Base-by-base conservation (phyloP, 129 eudicot genomes). In the Apium graveolens region DNA sequence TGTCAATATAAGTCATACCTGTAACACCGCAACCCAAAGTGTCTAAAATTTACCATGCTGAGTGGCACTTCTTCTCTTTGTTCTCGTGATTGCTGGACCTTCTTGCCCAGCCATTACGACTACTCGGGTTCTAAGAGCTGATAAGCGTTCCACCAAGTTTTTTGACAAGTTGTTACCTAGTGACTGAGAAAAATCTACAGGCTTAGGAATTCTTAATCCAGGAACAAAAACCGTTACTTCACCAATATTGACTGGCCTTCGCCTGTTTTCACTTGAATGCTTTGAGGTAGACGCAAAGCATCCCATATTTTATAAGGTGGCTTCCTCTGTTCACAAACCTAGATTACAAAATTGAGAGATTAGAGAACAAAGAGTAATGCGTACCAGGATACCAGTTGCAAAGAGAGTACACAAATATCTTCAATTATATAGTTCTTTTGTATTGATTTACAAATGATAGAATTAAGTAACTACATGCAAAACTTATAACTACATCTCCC, bases 31-130 rank as follows among this genome's bases (percentile, higher is more conserved):
- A 55, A 35, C 35, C 12, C 37, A 42, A 26, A 14, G 65, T 32
- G 38, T 53, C n/a, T 39, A 49, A 45, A 38, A 84, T 83, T 72
- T 75, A 94, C 98, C 98, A 75, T 94, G 97, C 85, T 94, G 98
- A 74, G 97, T 89, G 70, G 93, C 89, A 76, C 84, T 86, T 87
- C 89, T 90, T 81, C 93, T 78, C 78, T 87, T 91, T 76, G 98
- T 88, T 85, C 97, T 86, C 66, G 98, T 91, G 82, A 94, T 84
- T 12, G 97, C 79, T 65, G 93, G 98, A 45, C 87, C 98, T 90
- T 94, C 98, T 89, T 94, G 98, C 48, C 91, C 90, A 27, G 97
- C 98, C 98, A 91, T 89, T 60, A 91, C 97, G 60, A 94, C 98
- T 77, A 94, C 88, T 68, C 96, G 90, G 43, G 96, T 94, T 76